Percentiles rank a stretch among this genome's conserved stretches.
These are phyloP conservation scores for Hyphodiscus sp. DNA, from an alignment of 2,329 filamentous ascomycete genomes.

Conservation along the genomic window DNA sequence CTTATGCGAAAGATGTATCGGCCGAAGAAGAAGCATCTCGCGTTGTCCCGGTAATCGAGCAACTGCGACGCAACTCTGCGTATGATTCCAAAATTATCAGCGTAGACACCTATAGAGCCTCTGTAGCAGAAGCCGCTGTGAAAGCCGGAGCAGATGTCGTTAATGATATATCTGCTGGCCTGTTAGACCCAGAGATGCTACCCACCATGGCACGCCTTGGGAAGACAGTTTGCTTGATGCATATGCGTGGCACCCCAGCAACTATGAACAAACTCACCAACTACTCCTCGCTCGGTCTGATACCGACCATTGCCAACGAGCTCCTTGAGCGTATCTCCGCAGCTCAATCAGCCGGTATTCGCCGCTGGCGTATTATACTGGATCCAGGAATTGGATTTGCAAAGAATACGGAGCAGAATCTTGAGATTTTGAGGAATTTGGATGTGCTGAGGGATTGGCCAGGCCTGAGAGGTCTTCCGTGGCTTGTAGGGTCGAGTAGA, in stretches of 20 bases:
- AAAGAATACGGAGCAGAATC: slow-evolving; percentile 74
- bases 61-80: slow-evolving; percentile 62
- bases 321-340: slow-evolving; percentile 57
- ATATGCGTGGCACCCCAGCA: slow-evolving; percentile 63
- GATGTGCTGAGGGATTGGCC: slow-evolving; percentile 58
- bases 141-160: slow-evolving; percentile 81
- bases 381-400: slow-evolving; percentile 95
- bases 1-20: slow-evolving; percentile 61
- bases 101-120: slow-evolving; percentile 86
- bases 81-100: slow-evolving; percentile 56
- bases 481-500: slow-evolving; percentile 82
- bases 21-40: slow-evolving; percentile 69
- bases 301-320: slow-evolving; percentile 49
- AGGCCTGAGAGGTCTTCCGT: slow-evolving; percentile 66
- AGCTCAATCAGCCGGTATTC: slow-evolving; percentile 74
- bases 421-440: slow-evolving; percentile 67
- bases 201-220: slow-evolving; percentile 69
- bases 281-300: slow-evolving; percentile 51
- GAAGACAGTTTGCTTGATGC: slow-evolving; percentile 71
- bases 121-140: slow-evolving; percentile 71
- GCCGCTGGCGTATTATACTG: slow-evolving; percentile 89
- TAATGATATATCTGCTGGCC: slow-evolving; percentile 87
- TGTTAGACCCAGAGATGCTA: slow-evolving; percentile 76
- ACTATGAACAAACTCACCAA: slow-evolving; percentile 54
- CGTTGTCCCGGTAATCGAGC: slow-evolving; percentile 69